Percentiles rank a stretch among this genome's conserved stretches.
Evolutionary conservation across 805 yeast genomes (phyloP).

Genomic region (Teunomyces barrocoloradensis): DNA sequence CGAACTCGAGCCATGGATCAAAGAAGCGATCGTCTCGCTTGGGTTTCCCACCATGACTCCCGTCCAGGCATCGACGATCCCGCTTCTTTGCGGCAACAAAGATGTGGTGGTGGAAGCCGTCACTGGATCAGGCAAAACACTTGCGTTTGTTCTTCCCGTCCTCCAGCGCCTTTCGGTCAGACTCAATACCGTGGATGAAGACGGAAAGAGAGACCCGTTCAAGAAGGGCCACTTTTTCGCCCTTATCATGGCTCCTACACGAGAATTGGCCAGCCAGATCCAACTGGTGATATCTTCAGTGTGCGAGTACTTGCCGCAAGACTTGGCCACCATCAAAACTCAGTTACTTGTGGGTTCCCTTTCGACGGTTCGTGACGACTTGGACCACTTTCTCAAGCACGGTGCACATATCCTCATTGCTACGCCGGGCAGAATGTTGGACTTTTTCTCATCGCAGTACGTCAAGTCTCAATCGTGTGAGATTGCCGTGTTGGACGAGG

Average conservation of each 20-base stretch:
- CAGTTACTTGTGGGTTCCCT: slow-evolving; percentile 67
- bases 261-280: slow-evolving; percentile 71
- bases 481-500: slow-evolving; percentile 83
- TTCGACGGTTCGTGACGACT: slow-evolving; percentile 66
- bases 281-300: slow-evolving; percentile 61
- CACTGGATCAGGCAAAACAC: slow-evolving; percentile 97
- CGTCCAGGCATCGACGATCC: slow-evolving; percentile 93
- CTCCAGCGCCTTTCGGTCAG: slow-evolving; percentile 56
- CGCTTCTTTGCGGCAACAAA: slow-evolving; percentile 75
- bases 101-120: slow-evolving; percentile 97
- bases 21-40: slow-evolving; percentile 65
- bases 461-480: slow-evolving; percentile 67
- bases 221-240: slow-evolving; percentile 69
- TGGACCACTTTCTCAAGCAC: slow-evolving; percentile 49
- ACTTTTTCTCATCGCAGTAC: slow-evolving; percentile 58
- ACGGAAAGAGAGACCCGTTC: slow-evolving; percentile 27
- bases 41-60: slow-evolving; percentile 90
- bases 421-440: slow-evolving; percentile 87
- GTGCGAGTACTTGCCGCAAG: slow-evolving; percentile 56
- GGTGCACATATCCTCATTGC: slow-evolving; percentile 80
- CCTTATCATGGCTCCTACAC: slow-evolving; percentile 70
- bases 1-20: slow-evolving; percentile 65
- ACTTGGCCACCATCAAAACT: slow-evolving; percentile 42
- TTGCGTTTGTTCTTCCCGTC: slow-evolving; percentile 84
- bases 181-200: slow-evolving; percentile 21